Base-by-base conservation (phyloP, 345 rosid species). In the Orychophragmus violaceus region DNA sequence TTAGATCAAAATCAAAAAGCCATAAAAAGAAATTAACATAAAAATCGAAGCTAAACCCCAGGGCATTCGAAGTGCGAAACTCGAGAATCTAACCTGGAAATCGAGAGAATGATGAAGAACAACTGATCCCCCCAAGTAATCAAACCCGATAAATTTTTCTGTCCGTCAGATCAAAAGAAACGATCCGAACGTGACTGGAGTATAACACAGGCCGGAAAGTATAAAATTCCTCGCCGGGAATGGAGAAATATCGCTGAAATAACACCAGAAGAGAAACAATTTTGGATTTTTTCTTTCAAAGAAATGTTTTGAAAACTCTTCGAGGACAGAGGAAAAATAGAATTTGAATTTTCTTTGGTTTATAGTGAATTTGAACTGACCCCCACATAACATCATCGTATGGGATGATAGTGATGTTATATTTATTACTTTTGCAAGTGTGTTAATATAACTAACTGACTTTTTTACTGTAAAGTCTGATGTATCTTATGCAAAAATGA, bases 311-410 rank as follows among this genome's bases (percentile, higher is more conserved):
- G 28, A 49, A 44, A 49, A 6, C 16, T 48, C 53, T 22, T 21
- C 4, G 16, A 13, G 16, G 42, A 1, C 4, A 49, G 2, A 30
- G 4, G 3, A 55, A 3, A 13, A 18, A 18, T 2, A 10, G 0
- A 14, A 19, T 41, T 18, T 52, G 29, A 27, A 27, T 17, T 11
- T 36, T 36, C 6, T 17, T n/a, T n/a, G n/a, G n/a, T n/a, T n/a
- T n/a, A n/a, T n/a, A n/a, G n/a, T n/a, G n/a, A n/a, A n/a, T n/a
- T n/a, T n/a, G n/a, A n/a, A n/a, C n/a, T n/a, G 46, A 44, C 56
- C 64, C 70, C 36, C 19, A 67, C 64, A 30, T 30, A 44, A 56
- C 46, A 67, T 67, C 46, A 67, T 67, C 56, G 64, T 56, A 67
- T 44, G 22, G n/a, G n/a, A 67, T 56, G 46, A 67, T 56, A 45